Evolutionary conservation across 179 eudicot species (phyloP).

Genomic region (Monotropa hypopitys): DNA sequence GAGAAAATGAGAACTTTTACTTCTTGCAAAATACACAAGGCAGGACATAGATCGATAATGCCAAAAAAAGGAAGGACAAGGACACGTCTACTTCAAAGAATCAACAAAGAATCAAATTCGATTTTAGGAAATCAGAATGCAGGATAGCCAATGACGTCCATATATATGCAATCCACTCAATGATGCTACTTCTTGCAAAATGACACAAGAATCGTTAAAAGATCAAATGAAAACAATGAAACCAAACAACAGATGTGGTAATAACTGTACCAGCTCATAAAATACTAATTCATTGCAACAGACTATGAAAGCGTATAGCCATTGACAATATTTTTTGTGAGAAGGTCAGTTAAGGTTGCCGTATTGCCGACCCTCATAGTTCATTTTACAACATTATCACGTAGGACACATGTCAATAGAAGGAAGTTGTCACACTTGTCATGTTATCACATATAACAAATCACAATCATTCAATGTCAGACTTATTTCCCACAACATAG

Average conservation of each 20-base stretch:
- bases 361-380: background rate
- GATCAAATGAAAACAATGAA: background rate
- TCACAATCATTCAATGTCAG: background rate
- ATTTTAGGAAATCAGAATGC: background rate
- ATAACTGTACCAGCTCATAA: background rate
- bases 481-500: background rate
- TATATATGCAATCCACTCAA: background rate
- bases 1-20: background rate
- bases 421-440: background rate
- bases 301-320: background rate
- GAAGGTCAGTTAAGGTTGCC: background rate
- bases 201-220: background rate
- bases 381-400: background rate
- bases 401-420: background rate
- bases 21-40: background rate
- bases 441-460: background rate
- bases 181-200: conserved; percentile 1
- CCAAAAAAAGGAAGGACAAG: background rate
- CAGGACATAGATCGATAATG: background rate
- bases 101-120: background rate
- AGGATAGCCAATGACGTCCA: background rate
- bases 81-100: background rate
- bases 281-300: background rate
- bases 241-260: background rate
- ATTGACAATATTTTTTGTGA: background rate